Conservation (phyloP, 2,329 filamentous ascomycete species). For the Raffaelea deltoideospora region DNA sequence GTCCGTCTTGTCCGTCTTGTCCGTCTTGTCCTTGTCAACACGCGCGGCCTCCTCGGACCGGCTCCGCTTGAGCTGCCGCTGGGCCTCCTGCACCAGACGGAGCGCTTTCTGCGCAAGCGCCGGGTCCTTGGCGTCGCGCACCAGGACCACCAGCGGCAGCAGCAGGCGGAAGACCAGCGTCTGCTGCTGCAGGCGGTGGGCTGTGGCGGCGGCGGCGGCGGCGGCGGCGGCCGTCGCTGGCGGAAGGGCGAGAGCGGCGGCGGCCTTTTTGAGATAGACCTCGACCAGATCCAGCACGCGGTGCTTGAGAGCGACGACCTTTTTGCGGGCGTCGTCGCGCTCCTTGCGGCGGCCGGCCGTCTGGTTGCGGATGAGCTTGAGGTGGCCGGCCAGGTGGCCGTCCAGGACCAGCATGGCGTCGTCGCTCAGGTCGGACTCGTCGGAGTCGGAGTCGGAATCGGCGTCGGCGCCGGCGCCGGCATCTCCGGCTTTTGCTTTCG, state of each 20-base stretch:
- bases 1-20: too few relatives aligned
- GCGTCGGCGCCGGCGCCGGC: conserved; percentile 41
- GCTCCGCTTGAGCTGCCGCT: conserved; percentile 48
- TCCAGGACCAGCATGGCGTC: conserved; percentile 90
- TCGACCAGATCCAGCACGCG: conserved; percentile 77
- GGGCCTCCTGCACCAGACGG: conserved; percentile 57
- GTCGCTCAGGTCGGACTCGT: conserved; percentile 77
- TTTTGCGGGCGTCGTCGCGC: conserved; percentile 74
- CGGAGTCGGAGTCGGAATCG: too few relatives aligned
- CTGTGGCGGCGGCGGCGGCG: neutral
- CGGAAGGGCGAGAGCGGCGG: neutral
- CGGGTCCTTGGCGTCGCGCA: conserved; percentile 63
- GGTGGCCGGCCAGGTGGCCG: conserved; percentile 67
- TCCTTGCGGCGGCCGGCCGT: conserved; percentile 61
- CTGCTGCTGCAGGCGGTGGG: too few relatives aligned
- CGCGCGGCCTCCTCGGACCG: conserved; percentile 22
- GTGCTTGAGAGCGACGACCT: conserved; percentile 87
- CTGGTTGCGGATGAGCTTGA: conserved; percentile 56
- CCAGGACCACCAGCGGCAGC: conserved; percentile 60
- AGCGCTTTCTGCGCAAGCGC: conserved; percentile 59
- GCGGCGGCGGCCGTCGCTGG: conserved; percentile 22
- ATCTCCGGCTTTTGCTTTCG: conserved; percentile 38
- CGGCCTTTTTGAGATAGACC: conserved; percentile 55
- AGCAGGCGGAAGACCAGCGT: conserved; percentile 55
- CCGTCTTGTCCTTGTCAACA: conserved; percentile 12